Evolutionary conservation across 345 rosid genomes (phyloP), one percentile per base, ranked within the genome.

Genomic region (Noccaea caerulescens): DNA sequence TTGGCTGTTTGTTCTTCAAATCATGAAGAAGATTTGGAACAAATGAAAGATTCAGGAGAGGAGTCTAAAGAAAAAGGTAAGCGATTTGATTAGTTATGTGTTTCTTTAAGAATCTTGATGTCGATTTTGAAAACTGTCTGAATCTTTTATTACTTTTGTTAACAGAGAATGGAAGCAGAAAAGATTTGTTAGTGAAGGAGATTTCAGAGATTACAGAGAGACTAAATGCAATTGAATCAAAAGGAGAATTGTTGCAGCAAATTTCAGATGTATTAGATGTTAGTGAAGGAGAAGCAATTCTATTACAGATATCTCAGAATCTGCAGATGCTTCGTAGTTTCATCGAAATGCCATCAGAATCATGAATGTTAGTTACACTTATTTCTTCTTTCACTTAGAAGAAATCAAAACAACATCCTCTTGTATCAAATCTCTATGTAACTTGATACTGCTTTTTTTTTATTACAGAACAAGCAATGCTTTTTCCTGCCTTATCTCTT

Each of bases 251-350:
- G 50, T 69, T 76, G 57, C 75, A 74, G 38, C 73, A 55, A 61
- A 68, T 63, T 64, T 47, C 71, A 70, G 53, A 55, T 36, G 66
- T 71, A 4, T 62, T 69, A 56, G 72, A 63, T 68, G 81, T 72
- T 46, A 65, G 81, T 44, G 81, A 73, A 57, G 71, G 79, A 46
- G 77, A 62, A 60, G 77, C 79, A 78, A 79, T 78, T 52, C 72
- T 79, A 61, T 68, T 79, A 27, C 82, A 82, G 55, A 77, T 79
- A 49, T 75, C 81, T 47, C 83, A 79, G 23, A 76, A 80, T 82
- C 80, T 80, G 36, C 80, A 80, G 38, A 75, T 78, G 79, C 81
- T 86, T 78, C 79, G 79, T 57, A 76, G 79, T 59, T 72, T 72
- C 50, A 54, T 82, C 39, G 71, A 79, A 50, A 59, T 47, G 73